Evolutionary conservation across 2,329 filamentous ascomycete species (phyloP).

Genomic region (Arthrobotrys pseudoclavata): DNA sequence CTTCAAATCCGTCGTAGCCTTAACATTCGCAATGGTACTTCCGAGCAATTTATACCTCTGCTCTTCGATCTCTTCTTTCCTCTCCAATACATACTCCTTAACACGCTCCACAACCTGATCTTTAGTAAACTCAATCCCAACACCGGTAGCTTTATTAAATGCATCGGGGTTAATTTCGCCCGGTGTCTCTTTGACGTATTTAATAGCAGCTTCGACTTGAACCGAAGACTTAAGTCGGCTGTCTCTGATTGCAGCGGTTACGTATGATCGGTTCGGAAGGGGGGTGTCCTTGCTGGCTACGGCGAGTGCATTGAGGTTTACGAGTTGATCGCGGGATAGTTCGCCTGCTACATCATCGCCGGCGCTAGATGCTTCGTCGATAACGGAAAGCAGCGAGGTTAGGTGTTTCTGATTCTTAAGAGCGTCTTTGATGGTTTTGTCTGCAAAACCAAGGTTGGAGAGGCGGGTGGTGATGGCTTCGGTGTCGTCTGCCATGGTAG

Average conservation of each 20-base stretch:
- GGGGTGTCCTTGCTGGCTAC: conserved; percentile 60
- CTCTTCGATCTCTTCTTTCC: conserved; percentile 61
- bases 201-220: conserved; percentile 62
- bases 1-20: conserved; percentile 61
- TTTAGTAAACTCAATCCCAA: conserved; percentile 61
- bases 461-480: conserved; percentile 60
- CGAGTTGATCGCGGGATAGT: conserved; percentile 56
- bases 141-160: conserved; percentile 61
- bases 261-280: conserved; percentile 58
- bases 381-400: conserved; percentile 59
- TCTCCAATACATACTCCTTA: conserved; percentile 60
- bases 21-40: conserved; percentile 62
- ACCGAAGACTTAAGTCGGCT: conserved; percentile 61
- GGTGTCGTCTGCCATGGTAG: conserved; percentile 60
- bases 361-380: conserved; percentile 58
- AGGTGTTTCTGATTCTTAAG: conserved; percentile 63
- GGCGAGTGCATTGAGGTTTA: conserved; percentile 60
- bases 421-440: conserved; percentile 63
- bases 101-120: conserved; percentile 59
- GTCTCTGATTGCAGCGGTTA: conserved; percentile 61
- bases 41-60: conserved; percentile 62
- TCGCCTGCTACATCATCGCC: conserved; percentile 25
- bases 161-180: conserved; percentile 51
- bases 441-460: conserved; percentile 61
- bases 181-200: conserved; percentile 61